Conservation (phyloP, 345 rosid species). For the Angophora floribunda region DNA sequence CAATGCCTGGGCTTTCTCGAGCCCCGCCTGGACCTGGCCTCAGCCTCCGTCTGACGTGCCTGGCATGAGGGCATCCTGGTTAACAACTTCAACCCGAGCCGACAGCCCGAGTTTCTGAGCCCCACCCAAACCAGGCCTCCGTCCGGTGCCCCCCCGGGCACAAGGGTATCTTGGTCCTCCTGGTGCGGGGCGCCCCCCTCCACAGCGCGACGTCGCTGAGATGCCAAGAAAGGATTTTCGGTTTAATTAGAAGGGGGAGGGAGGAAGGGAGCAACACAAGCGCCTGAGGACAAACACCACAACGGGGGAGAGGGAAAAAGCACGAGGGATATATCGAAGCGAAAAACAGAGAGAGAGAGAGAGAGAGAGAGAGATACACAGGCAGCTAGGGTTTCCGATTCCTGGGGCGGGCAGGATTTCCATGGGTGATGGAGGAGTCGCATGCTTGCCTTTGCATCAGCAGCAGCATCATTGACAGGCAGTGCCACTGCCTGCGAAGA, state of each 20-base stretch:
- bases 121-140: background rate
- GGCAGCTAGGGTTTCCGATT: slow-evolving; percentile 44
- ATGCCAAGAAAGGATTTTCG: background rate
- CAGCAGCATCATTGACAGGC: background rate
- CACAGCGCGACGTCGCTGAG: too few relatives aligned
- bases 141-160: too few relatives aligned
- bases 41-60: too few relatives aligned
- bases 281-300: background rate
- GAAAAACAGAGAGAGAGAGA: background rate
- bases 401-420: slow-evolving; percentile 32
- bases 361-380: background rate
- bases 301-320: background rate
- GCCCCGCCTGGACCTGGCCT: too few relatives aligned
- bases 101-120: background rate
- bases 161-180: too few relatives aligned
- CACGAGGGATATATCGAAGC: background rate
- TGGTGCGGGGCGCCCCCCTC: too few relatives aligned
- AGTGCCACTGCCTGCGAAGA: slow-evolving; percentile 7
- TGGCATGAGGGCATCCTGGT: too few relatives aligned
- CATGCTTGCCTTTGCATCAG: slow-evolving; percentile 95
- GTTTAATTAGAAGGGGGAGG: background rate
- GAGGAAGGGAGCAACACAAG: background rate
- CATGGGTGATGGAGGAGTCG: slow-evolving; percentile 99
- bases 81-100: background rate
- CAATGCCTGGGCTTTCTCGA: too few relatives aligned